Evolutionary conservation across 208 protist species (phyloP).

Genomic region (Trypanosoma mega): DNA sequence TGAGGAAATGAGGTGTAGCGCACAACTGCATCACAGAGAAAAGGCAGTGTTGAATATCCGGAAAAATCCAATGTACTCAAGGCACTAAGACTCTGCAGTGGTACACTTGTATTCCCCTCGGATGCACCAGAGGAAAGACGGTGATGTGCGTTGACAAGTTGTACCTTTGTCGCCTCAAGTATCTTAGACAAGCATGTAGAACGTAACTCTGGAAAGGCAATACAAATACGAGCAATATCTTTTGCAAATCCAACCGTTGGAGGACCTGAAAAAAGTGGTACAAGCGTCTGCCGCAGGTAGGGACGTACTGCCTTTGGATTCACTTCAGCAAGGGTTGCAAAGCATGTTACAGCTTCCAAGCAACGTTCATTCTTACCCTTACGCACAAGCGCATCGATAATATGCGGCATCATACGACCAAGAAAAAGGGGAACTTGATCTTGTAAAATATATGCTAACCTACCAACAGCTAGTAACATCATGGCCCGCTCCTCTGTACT

Average conservation of each 20-base stretch:
- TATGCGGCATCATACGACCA: conserved; percentile 75
- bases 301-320: conserved; percentile 74
- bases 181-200: conserved; percentile 88
- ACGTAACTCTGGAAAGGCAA: conserved; percentile 85
- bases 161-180: conserved; percentile 74
- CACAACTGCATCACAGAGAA: conserved; percentile 80
- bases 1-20: conserved; percentile 76
- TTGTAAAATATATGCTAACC: conserved; percentile 60
- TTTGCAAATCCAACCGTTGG: conserved; percentile 73
- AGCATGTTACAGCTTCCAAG: conserved; percentile 79
- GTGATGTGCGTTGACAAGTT: conserved; percentile 36
- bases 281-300: conserved; percentile 74
- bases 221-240: conserved; percentile 84
- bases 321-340: conserved; percentile 71
- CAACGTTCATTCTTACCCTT: conserved; percentile 60
- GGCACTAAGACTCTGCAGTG: conserved; percentile 63
- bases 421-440: conserved; percentile 66
- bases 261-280: conserved; percentile 66
- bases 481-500: conserved; percentile 52
- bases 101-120: conserved; percentile 26
- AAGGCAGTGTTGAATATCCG: conserved; percentile 85
- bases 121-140: conserved; percentile 9
- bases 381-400: conserved; percentile 60
- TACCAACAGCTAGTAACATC: conserved; percentile 62
- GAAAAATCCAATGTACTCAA: conserved; percentile 81